Evolutionary conservation across 495 filamentous ascomycete genomes (phyloP).

Genomic region (Sporormia fimetaria): DNA sequence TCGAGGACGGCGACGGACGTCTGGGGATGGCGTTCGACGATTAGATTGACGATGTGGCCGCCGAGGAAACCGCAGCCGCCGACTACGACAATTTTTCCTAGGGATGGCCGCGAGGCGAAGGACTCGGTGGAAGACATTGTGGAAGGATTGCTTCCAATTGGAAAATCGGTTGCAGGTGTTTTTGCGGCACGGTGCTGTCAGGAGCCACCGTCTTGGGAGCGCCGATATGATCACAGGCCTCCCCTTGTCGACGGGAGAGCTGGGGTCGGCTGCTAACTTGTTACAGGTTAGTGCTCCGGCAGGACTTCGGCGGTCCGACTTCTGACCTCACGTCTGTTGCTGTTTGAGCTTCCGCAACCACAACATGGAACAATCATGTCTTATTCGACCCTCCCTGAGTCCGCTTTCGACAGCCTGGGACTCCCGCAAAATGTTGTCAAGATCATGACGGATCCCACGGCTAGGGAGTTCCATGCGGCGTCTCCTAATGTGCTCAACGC

Average conservation of each 20-base stretch:
- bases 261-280: no score
- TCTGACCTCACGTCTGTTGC: no score
- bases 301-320: no score
- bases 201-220: no score
- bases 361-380: constrained; percentile 5
- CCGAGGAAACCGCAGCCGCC: constrained; percentile 47
- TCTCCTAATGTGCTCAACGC: constrained; percentile 13
- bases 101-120: constrained; percentile 10
- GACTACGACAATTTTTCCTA: constrained; percentile 39
- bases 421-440: constrained; percentile 10
- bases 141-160: no score
- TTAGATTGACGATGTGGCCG: constrained; percentile 40
- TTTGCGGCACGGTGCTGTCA: no score
- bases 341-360: background rate
- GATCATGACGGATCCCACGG: constrained; percentile 9
- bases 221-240: no score
- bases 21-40: constrained; percentile 37
- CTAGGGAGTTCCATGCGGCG: background rate
- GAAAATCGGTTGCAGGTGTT: no score
- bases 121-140: constrained; percentile 6
- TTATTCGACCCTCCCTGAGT: constrained; percentile 12
- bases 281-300: no score
- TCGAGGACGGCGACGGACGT: constrained; percentile 74
- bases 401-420: constrained; percentile 17
- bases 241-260: no score